Evolutionary conservation across 768 basidiomycete genomes (phyloP), one percentile per base, ranked within the genome.

Genomic region (Naematelia encephala): DNA sequence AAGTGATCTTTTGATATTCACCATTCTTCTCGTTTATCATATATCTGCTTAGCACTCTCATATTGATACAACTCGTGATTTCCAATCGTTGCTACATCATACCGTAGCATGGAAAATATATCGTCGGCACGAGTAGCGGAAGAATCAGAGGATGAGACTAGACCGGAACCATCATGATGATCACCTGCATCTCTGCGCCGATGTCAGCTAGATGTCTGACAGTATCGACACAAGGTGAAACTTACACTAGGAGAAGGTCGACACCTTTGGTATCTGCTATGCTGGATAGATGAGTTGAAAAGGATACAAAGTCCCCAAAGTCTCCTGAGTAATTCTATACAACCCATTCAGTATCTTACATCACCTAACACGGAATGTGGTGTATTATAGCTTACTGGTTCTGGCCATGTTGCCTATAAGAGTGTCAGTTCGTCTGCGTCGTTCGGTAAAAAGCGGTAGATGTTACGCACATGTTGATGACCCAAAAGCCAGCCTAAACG

Each of bases 281-380:
- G 30, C 82, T 69, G 78, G 91, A 89, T 86, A 93, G 87, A 59
- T 89, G 88, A 1, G 83, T 66, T 13, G 90, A 86, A 64, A 93
- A 96, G n/a, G 87, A 89, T 39, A 86, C 82, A 70, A 92, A 87
- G 64, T 90, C 89, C n/a, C 90, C 91, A 25, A 86, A 81, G 68
- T 86, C 84, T 13, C 84, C 85, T 58, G 72, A 74, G 53, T 77
- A 77, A 39, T 75, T 75, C 75, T 76, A 49, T 45, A 14, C 11
- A 42, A 22, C 21, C 21, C 5, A 48, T 23, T 30, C 19, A 16
- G 22, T 10, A 50, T 26, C 3, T 27, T 19, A 22, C 48, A 5
- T 46, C 21, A 44, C 21, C 21, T 28, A n/a, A n/a, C n/a, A n/a
- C n/a, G n/a, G n/a, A n/a, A n/a, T n/a, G n/a, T n/a, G n/a, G n/a